phyloP scores from a whole-genome alignment of 176 grass and related monocot species.

The Leersia perrieri region DNA sequence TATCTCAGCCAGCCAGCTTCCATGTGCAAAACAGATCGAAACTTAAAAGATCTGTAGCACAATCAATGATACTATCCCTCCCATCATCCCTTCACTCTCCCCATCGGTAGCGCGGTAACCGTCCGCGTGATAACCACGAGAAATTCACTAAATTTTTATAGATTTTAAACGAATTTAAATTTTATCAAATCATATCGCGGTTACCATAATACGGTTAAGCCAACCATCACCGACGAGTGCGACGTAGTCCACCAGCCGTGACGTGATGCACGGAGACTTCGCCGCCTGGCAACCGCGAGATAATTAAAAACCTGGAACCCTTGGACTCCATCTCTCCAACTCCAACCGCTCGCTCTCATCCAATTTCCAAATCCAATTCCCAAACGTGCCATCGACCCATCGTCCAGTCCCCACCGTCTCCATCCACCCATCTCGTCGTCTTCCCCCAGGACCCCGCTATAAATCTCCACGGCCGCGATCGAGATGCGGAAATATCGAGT shows the following conservation, averaged over 20 bases:
- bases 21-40: neutral
- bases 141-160: too few relatives aligned
- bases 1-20: neutral
- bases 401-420: neutral
- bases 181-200: too few relatives aligned
- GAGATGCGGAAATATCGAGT: slow-evolving; percentile 27
- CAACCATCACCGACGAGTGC: neutral
- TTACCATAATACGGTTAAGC: too few relatives aligned
- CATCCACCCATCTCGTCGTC: neutral
- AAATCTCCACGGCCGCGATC: slow-evolving; percentile 26
- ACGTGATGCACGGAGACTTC: neutral
- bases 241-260: neutral
- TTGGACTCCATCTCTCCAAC: too few relatives aligned
- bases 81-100: too few relatives aligned
- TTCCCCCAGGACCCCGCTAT: slow-evolving; percentile 8
- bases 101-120: too few relatives aligned
- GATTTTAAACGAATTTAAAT: too few relatives aligned
- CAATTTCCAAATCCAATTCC: neutral
- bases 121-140: too few relatives aligned
- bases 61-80: neutral
- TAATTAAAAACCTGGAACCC: too few relatives aligned
- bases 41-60: neutral
- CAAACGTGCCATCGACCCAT: neutral
- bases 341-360: neutral
- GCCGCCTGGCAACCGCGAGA: neutral